A percentile compares a stretch with the other conserved stretches of the same genome.
phyloP scores from a whole-genome alignment of 768 basidiomycete genomes.

The Auriculariales sp. region DNA sequence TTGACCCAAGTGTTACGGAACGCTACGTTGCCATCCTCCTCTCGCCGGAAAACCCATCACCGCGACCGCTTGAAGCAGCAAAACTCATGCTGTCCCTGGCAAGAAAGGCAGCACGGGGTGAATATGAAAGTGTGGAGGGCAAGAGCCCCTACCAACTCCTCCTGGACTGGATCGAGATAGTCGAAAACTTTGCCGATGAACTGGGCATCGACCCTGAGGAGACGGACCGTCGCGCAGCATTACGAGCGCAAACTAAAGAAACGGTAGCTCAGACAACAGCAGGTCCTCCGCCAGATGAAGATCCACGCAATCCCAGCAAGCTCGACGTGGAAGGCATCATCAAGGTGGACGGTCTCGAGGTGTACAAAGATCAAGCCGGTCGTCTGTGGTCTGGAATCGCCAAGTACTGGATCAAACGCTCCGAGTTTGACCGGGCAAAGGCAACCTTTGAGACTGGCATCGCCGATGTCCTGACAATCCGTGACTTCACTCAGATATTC shows the following conservation, averaged over 20 bases:
- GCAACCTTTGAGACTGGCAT: conserved; percentile 81
- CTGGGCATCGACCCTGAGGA: conserved; percentile 80
- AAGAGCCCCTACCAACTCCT: conserved; percentile 94
- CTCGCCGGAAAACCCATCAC: conserved; percentile 35
- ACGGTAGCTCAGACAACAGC: conserved; percentile 1
- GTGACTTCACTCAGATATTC: conserved; percentile 96
- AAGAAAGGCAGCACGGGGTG: conserved; percentile 67
- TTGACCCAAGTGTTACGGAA: conserved; percentile 73
- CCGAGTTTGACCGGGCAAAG: conserved; percentile 84
- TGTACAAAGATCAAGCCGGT: conserved; percentile 96
- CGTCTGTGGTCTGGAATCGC: conserved; percentile 91
- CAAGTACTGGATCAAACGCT: conserved; percentile 96
- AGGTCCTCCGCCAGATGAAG: conserved; percentile 69
- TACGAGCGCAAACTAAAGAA: conserved; percentile 17
- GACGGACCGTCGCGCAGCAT: conserved; percentile 34
- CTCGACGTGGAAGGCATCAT: conserved; percentile 83
- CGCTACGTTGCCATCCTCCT: conserved; percentile 60
- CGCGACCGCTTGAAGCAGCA: conserved; percentile 79
- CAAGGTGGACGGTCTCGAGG: conserved; percentile 65
- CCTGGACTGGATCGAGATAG: conserved; percentile 82
- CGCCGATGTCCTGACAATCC: conserved; percentile 71
- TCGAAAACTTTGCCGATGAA: conserved; percentile 81
- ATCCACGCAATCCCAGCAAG: conserved; percentile 50
- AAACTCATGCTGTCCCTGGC: conserved; percentile 79
- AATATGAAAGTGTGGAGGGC: conserved; percentile 76